Base-by-base conservation (phyloP, 345 rosid species). In the Camelina sativa region DNA sequence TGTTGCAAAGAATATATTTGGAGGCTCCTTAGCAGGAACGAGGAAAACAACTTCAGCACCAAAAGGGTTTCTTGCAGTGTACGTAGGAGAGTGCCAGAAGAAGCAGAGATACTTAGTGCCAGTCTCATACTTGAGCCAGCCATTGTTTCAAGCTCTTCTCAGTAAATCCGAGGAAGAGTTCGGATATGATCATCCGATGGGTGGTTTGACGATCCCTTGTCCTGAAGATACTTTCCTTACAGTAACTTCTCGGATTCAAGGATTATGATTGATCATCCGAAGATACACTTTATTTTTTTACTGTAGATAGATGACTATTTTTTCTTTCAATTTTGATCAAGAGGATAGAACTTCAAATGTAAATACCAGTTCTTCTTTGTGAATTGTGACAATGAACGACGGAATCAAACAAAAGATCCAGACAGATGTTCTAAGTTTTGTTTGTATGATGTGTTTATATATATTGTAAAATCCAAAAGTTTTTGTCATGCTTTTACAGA, bases 121-220 rank as follows among this genome's bases (percentile, higher is more conserved):
- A 16, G 46, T 86, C 2, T 81, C 82, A 3, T 77, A 66, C 63
- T 56, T 82, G 69, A 82, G 76, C 34, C 63, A 81, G 16, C 77
- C 86, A 53, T 70, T 69, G 0, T 86, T 88, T 52, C 86, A 76
- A 48, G 81, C 52, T 38, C 65, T 84, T 77, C 76, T 85, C 23
- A 63, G 71, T 35, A 79, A 65, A 68, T 76, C 84, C 0, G 93
- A 82, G 48, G 85, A 86, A 63, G 88, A 85, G 63, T 81, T 76
- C 6, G 84, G 87, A 2, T 81, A 71, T 19, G 66, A 84, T 55
- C 86, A 83, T 80, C 84, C 84, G 11, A 85, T 62, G 75, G 87
- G 86, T 0, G 85, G 84, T 25, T 67, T 86, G 17, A 86, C 79
- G 10, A 76, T 88, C 62, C 90, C 86, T 10, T 85, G 88, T 65